Conservation (phyloP, 495 filamentous ascomycete species). For the Neurospora sp. region DNA sequence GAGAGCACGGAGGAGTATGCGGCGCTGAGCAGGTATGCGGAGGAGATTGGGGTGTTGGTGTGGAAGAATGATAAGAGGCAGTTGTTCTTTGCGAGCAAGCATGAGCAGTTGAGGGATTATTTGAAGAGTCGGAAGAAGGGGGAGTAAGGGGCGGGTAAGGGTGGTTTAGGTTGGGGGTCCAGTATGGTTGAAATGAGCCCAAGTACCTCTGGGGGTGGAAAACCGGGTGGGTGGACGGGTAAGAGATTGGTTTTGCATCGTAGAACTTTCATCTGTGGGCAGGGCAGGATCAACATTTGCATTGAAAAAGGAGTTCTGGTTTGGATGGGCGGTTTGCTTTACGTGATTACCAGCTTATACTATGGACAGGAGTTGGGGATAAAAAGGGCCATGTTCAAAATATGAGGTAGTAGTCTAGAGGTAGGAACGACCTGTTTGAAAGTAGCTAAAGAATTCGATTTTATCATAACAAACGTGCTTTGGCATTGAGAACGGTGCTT, state of each 20-base stretch:
- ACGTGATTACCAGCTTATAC: neutral
- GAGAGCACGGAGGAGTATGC: conserved; percentile 65
- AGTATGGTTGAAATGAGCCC: neutral
- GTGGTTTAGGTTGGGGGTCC: neutral
- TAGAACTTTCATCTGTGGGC: neutral
- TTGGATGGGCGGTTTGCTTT: neutral
- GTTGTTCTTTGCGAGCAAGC: conserved; percentile 78
- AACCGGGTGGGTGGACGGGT: neutral
- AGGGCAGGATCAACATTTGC: neutral
- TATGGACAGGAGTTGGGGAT: neutral
- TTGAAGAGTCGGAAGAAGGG: conserved; percentile 53
- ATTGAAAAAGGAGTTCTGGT: neutral
- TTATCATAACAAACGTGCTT: too few relatives aligned
- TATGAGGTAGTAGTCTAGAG: neutral
- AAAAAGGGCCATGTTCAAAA: neutral
- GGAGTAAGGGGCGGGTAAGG: conserved; percentile 8
- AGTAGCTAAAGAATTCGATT: neutral
- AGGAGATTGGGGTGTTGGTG: conserved; percentile 81
- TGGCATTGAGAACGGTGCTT: too few relatives aligned
- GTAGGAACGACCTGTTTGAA: neutral
- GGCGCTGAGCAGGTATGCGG: conserved; percentile 65
- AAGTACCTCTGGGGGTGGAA: neutral
- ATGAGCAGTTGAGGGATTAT: conserved; percentile 75
- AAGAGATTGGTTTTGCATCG: neutral
- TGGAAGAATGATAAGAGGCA: conserved; percentile 74